Percentiles rank a stretch among this genome's conserved stretches.
These are phyloP conservation scores for Wickerhamiella galacta DNA, from an alignment of 805 yeast species.

Conservation along the genomic window DNA sequence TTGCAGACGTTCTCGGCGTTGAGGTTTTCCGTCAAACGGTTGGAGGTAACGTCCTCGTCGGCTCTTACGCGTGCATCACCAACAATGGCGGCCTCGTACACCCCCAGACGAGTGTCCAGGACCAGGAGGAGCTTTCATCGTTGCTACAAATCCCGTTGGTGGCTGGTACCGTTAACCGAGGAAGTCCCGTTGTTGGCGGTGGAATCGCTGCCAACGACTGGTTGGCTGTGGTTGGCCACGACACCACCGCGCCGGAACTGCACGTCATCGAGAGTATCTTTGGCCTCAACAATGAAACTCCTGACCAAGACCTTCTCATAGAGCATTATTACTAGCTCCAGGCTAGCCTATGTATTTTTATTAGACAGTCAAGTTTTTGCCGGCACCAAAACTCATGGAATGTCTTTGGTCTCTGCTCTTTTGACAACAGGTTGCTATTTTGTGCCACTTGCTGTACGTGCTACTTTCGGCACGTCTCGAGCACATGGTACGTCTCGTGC, in stretches of 20 bases:
- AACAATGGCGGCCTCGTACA: constrained; percentile 98
- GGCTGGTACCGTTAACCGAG: constrained; percentile 97
- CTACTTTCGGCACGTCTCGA: too few species aligned
- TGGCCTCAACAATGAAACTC: constrained; percentile 26
- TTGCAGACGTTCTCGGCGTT: constrained; percentile 95
- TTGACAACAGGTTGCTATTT: too few species aligned
- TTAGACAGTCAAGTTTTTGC: too few species aligned
- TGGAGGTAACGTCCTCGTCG: constrained; percentile 94
- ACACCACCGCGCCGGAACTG: constrained; percentile 96
- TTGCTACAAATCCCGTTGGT: constrained; percentile 92
- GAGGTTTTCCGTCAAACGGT: constrained; percentile 98
- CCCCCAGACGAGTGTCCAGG: constrained; percentile 93
- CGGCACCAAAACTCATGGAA: too few species aligned
- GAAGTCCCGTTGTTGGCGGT: constrained; percentile 94
- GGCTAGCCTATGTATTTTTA: background rate
- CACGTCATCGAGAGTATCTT: constrained; percentile 94
- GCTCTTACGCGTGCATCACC: constrained; percentile 85
- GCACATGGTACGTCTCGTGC: too few species aligned
- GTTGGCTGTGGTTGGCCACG: constrained; percentile 91
- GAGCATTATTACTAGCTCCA: constrained; percentile 22
- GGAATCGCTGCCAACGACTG: constrained; percentile 98
- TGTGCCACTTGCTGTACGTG: too few species aligned
- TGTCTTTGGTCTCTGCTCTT: too few species aligned
- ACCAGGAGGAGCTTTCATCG: constrained; percentile 93
- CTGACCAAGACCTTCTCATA: constrained; percentile 25